These are phyloP conservation scores for Aphanomyces cochlioides DNA, from an alignment of 352 stramenopile species.

Conservation along the genomic window DNA sequence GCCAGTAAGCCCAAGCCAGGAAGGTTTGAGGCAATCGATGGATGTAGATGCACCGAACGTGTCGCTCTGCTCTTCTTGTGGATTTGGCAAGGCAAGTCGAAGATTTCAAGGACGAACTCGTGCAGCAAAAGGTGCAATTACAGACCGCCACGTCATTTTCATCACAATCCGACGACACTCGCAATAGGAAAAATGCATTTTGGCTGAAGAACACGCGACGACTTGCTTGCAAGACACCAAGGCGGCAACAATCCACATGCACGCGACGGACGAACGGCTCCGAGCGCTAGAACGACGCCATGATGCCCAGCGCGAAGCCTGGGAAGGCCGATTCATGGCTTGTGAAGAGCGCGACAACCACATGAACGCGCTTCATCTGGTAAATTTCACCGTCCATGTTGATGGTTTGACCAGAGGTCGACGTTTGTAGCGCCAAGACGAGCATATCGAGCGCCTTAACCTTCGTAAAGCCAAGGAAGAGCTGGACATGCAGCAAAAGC, in stretches of 20 bases:
- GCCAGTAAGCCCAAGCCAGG: slow-evolving; percentile 7
- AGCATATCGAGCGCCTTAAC: no score
- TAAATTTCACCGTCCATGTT: no score
- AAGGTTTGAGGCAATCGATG: no score
- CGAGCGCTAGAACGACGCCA: background rate
- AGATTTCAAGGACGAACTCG: slow-evolving; percentile 24
- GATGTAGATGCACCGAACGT: slow-evolving; percentile 23
- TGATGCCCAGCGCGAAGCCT: background rate
- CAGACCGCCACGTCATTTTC: no score
- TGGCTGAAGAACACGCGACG: slow-evolving; percentile 8
- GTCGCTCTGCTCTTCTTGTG: slow-evolving; percentile 19
- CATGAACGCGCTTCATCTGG: no score
- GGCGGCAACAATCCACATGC: background rate
- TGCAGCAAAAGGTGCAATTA: slow-evolving; percentile 20
- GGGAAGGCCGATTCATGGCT: background rate
- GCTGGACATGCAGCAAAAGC: no score
- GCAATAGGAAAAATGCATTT: slow-evolving; percentile 23
- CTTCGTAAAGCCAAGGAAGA: no score
- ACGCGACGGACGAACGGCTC: background rate
- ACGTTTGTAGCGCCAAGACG: no score
- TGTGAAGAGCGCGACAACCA: no score
- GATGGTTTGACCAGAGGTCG: no score
- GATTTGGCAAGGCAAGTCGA: slow-evolving; percentile 26
- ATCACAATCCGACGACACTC: no score
- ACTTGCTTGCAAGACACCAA: slow-evolving; percentile 6